Evolutionary conservation across 257 asterid genomes (phyloP).

Genomic region (Lavandula angustifolia): DNA sequence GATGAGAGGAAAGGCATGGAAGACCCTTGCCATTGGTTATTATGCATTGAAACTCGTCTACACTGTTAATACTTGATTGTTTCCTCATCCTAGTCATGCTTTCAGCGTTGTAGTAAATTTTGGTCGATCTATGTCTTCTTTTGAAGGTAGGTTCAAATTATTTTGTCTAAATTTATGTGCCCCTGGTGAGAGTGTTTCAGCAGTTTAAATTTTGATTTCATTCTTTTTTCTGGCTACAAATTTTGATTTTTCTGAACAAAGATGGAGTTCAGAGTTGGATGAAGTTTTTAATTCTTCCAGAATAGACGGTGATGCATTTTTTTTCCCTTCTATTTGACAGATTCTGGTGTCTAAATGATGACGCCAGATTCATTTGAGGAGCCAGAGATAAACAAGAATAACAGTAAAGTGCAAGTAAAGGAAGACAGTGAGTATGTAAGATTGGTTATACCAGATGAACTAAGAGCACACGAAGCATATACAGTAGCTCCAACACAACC

Average conservation of each 20-base stretch:
- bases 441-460: constrained; percentile 62
- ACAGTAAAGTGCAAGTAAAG: constrained; percentile 40
- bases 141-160: constrained; percentile 7
- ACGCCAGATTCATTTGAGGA: constrained; percentile 54
- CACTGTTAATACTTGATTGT: not conserved
- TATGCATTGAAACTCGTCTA: not conserved
- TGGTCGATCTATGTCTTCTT: not conserved
- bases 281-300: not conserved
- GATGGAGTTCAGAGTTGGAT: constrained; percentile 9
- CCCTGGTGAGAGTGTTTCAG: not conserved
- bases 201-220: not conserved
- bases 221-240: constrained; percentile 10
- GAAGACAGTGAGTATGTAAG: constrained; percentile 77
- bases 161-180: not conserved
- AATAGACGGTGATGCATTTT: constrained; percentile 12
- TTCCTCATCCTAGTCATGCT: constrained; percentile 12
- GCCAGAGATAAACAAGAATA: constrained; percentile 40
- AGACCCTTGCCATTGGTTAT: not conserved
- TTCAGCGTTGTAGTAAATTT: not conserved
- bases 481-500: constrained; percentile 39
- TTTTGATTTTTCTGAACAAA: not conserved
- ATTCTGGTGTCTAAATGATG: constrained; percentile 58
- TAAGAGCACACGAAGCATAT: constrained; percentile 45
- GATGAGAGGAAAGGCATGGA: constrained; percentile 9
- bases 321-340: constrained; percentile 36